Percentiles rank a stretch among this genome's conserved stretches.
phyloP scores from a whole-genome alignment of 2,329 filamentous ascomycete genomes.

The Arthrobotrys megalospora region DNA sequence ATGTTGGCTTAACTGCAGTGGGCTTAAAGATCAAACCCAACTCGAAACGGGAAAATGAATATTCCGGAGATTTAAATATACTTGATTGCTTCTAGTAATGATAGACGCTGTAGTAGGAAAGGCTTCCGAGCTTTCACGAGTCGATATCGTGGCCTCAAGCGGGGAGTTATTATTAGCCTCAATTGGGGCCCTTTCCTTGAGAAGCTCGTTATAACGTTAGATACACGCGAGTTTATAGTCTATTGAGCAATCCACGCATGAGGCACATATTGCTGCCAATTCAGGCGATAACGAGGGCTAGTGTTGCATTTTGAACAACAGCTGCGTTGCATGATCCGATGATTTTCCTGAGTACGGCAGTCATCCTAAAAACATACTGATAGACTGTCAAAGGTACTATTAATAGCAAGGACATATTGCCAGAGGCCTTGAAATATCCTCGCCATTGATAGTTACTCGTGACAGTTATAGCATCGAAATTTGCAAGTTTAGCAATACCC shows the following conservation, averaged over 20 bases:
- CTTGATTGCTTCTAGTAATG: background rate
- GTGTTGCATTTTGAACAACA: constrained; percentile 13
- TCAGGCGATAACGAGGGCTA: background rate
- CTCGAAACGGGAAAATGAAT: no score
- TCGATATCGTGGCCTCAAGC: background rate
- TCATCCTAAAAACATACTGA: no score
- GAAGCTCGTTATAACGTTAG: constrained; percentile 20
- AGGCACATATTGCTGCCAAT: background rate
- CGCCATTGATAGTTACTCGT: background rate
- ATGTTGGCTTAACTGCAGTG: no score
- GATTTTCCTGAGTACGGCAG: no score
- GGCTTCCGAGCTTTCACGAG: background rate
- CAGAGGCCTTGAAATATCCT: background rate
- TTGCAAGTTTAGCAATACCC: background rate
- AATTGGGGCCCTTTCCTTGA: background rate
- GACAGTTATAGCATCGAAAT: background rate
- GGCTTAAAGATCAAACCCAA: no score
- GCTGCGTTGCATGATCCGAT: background rate
- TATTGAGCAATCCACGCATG: constrained; percentile 20
- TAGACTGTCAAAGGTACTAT: no score
- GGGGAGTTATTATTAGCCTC: constrained; percentile 7
- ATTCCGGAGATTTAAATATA: background rate
- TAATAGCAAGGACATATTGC: no score
- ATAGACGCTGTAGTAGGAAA: background rate
- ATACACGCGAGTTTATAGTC: constrained; percentile 30